Evolutionary conservation across 2,329 filamentous ascomycete species (phyloP), one percentile per base, ranked within the genome.

Genomic region (Xylaria arbuscula): DNA sequence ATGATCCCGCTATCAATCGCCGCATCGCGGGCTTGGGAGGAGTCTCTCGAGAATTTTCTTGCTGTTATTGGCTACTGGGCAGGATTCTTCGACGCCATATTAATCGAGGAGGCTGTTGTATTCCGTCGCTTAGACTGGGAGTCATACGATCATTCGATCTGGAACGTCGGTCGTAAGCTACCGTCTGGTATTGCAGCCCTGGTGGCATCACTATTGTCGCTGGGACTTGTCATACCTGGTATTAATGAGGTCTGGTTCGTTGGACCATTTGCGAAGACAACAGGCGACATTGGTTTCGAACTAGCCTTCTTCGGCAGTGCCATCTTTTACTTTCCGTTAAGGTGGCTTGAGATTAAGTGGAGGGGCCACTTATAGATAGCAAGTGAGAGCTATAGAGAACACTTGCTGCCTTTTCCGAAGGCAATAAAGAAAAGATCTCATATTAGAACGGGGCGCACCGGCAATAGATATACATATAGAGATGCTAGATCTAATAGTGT

Each of bases 151-250:
- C 80, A 81, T 34, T 77, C 79, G 9, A 79, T 81, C 61, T 87
- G 85, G 85, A 83, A 85, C 57, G 80, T 83, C 0, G 82, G 81
- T 5, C 73, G 75, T 45, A 70, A 77, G 69, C 76, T 87, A 28
- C 85, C 85, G 0, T 75, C 81, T 0, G 86, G 85, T 2, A 60
- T 83, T 4, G 83, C 86, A 0, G 86, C 86, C 2, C 70, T 87
- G 13, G 76, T 76, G 2, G 83, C 84, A 1, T 85, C 80, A 2
- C 48, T 84, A 2, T 72, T 84, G n/a, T 83, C 80, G 58, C 82
- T 85, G 65, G 84, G 77, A 1, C 75, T 87, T 64, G 78, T 83
- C 0, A 72, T 84, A 4, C 82, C 83, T 3, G 76, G 79, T 17
- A 84, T 85, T 78, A 76, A 75, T 19, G 82, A 83, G 67, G 79